phyloP scores from a whole-genome alignment of 306 rosid species.

The Cicer cuneatum region DNA sequence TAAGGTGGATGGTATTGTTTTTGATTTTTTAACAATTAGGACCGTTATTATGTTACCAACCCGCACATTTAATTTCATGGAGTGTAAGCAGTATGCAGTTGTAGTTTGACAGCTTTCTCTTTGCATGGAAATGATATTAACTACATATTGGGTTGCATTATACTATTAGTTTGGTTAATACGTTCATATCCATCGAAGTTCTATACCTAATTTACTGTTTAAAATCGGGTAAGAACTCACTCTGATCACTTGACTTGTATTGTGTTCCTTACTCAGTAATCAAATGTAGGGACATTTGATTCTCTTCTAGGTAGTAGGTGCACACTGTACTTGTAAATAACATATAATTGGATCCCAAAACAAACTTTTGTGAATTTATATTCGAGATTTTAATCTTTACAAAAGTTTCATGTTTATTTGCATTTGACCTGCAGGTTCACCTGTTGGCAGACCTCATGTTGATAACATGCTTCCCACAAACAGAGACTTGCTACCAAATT shows the following conservation, averaged over 20 bases:
- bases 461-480: background rate
- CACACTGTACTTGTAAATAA: background rate
- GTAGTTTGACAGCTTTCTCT: no score
- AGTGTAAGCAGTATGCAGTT: no score
- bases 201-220: conserved; percentile 2
- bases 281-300: conserved; percentile 18
- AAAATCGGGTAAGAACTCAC: background rate
- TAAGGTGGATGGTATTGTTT: no score
- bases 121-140: no score
- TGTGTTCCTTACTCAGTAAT: conserved; percentile 11
- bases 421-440: conserved; percentile 48
- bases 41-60: no score
- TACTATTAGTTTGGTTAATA: conserved; percentile 7
- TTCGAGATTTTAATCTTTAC: conserved; percentile 11
- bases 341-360: background rate
- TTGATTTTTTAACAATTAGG: no score
- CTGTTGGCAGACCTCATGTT: conserved; percentile 29
- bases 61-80: no score
- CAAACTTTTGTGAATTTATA: background rate
- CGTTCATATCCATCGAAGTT: background rate
- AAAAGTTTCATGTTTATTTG: conserved; percentile 32
- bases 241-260: background rate
- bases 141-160: background rate
- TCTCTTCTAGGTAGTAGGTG: background rate
- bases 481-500: conserved; percentile 36